Evolutionary conservation across 2,329 filamentous ascomycete species (phyloP), one percentile per base, ranked within the genome.

Genomic region (Tolypocladium nubicola): DNA sequence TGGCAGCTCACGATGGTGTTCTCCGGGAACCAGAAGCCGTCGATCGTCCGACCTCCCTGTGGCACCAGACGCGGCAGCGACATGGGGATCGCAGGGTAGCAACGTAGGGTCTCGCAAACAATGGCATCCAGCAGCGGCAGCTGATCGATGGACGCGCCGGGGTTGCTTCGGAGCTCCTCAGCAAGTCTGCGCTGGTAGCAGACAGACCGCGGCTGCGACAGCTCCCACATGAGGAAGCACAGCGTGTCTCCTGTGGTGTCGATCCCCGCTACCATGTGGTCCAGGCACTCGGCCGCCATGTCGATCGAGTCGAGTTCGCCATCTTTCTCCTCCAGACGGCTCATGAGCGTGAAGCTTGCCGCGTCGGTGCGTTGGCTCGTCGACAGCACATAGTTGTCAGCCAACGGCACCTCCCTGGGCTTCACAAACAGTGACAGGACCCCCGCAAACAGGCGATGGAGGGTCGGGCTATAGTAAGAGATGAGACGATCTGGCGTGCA

Each of bases 181-280:
- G 76, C 75, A 4, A 88, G 73, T 3, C 69, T 72, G 13, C 71
- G 66, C 67, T 88, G 85, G 53, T 81, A 73, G 2, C 66, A 58
- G 1, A 73, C 63, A 5, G 79, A 84, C 9, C 76, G 69, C 2
- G 83, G 81, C 61, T 82, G 80, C 1, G 86, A 89, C 2, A 89
- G 74, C 66, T 88, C 80, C 79, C 85, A 86, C 81, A 89, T 85
- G 14, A 89, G 73, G 65, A 88, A 88, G 64, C 84, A 88, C 0
- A 89, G 73, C 0, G 78, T 84, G 62, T 89, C 86, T 19, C 85
- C 85, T 0, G 86, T 88, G 0, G 86, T 89, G 63, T 89, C 86
- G 59, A 89, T 87, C 0, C 86, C 86, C 0, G 86, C 86, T 0
- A 81, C 83, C 81, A 89, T 84, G 67, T 89, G 86, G 63, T 89